Conservation (phyloP, 1,139 yeast species). For the Yamadazyma diospyri region DNA sequence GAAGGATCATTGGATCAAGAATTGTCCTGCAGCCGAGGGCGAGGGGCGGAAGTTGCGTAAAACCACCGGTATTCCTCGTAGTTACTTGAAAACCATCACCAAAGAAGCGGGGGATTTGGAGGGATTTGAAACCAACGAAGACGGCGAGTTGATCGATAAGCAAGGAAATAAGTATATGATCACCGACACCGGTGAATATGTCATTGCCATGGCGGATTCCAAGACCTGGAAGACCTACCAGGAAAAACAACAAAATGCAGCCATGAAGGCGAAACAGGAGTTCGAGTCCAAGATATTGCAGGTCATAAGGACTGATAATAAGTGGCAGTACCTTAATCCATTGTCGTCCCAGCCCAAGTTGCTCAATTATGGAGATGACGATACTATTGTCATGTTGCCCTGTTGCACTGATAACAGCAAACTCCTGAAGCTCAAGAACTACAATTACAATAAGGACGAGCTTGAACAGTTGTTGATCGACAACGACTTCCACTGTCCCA, state of each 20-base stretch:
- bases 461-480: slow-evolving; percentile 75
- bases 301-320: slow-evolving; percentile 42
- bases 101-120: slow-evolving; percentile 50
- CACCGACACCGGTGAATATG: slow-evolving; percentile 93
- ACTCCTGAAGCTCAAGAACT: slow-evolving; percentile 49
- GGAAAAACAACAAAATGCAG: slow-evolving; percentile 56
- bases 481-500: slow-evolving; percentile 87
- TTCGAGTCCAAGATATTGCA: slow-evolving; percentile 35
- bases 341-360: slow-evolving; percentile 62
- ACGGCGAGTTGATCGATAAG: slow-evolving; percentile 52
- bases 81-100: slow-evolving; percentile 76
- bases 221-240: slow-evolving; percentile 90
- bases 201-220: slow-evolving; percentile 89
- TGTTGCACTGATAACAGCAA: slow-evolving; percentile 62
- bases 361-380: slow-evolving; percentile 30
- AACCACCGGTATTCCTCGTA: slow-evolving; percentile 96
- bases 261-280: slow-evolving; percentile 45
- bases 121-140: slow-evolving; percentile 45
- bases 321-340: slow-evolving; percentile 47
- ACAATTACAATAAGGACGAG: slow-evolving; percentile 35
- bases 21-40: slow-evolving; percentile 91
- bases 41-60: slow-evolving; percentile 88
- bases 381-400: slow-evolving; percentile 71
- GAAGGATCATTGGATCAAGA: slow-evolving; percentile 94
- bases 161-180: slow-evolving; percentile 75